A percentile compares a stretch with the other conserved stretches of the same genome.
These are phyloP conservation scores for Pigoraptor vietnamica DNA, from an alignment of 78 protist species.

Conservation along the genomic window DNA sequence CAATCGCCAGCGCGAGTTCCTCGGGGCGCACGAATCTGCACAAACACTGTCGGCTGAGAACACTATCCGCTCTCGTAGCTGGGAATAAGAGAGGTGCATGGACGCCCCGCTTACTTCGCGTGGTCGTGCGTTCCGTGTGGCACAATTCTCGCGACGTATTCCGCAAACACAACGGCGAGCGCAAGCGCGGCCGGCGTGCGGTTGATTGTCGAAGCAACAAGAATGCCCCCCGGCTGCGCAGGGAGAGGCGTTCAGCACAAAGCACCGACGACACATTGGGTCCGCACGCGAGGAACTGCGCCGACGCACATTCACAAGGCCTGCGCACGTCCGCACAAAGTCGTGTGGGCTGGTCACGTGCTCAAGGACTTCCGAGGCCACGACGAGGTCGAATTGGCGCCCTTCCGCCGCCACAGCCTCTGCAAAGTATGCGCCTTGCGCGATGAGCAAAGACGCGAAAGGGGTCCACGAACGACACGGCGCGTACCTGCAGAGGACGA, in stretches of 20 bases:
- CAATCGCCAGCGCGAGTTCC: neutral
- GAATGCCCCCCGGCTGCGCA: neutral
- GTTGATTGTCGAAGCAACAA: conserved; percentile 43
- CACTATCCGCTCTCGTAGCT: too few relatives aligned
- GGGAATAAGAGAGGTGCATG: too few relatives aligned
- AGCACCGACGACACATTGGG: neutral
- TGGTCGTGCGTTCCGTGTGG: conserved; percentile 41
- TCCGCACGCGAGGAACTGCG: neutral
- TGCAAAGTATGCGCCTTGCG: too few relatives aligned
- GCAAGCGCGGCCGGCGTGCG: conserved; percentile 18
- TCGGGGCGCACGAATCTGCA: neutral
- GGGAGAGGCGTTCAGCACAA: neutral
- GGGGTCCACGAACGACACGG: too few relatives aligned
- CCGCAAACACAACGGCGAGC: conserved; percentile 36
- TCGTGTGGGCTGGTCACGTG: conserved; percentile 26
- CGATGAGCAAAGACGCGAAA: too few relatives aligned
- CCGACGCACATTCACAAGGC: neutral
- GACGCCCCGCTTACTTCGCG: conserved; percentile 19
- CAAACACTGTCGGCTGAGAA: too few relatives aligned
- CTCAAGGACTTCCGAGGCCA: conserved; percentile 40
- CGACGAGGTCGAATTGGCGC: conserved; percentile 15
- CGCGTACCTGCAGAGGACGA: neutral
- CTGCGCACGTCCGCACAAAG: conserved; percentile 2
- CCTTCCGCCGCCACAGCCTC: conserved; percentile 13
- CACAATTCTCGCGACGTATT: conserved; percentile 4